These are phyloP conservation scores for Asparagopsis taxiformis DNA, from an alignment of 31 red algal species.

Conservation along the genomic window DNA sequence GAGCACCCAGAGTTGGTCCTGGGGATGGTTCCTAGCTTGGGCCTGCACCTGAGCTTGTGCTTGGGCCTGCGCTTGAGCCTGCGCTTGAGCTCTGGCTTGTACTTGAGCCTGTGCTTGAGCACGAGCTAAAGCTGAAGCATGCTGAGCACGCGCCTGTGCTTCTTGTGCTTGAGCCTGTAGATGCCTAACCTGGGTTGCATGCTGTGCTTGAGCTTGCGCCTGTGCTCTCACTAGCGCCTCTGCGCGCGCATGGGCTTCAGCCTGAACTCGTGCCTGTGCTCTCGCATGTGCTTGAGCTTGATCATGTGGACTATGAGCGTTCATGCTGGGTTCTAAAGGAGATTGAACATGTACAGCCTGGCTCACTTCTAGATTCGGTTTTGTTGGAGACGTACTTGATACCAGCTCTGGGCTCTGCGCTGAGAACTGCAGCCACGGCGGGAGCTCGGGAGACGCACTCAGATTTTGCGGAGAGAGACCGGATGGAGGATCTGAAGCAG, in stretches of 20 bases:
- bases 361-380: constrained; percentile 2
- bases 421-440: constrained; percentile 32
- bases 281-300: constrained; percentile 18
- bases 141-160: constrained; percentile 28
- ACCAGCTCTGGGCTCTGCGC: no score
- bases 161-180: constrained; percentile 17
- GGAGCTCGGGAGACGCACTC: constrained; percentile 6
- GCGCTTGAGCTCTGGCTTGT: constrained; percentile 29
- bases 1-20: constrained; percentile 10
- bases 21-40: neutral
- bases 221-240: constrained; percentile 12
- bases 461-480: neutral
- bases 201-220: constrained; percentile 10
- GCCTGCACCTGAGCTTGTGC: constrained; percentile 32
- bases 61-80: constrained; percentile 33
- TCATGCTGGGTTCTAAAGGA: constrained; percentile 12
- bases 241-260: constrained; percentile 35
- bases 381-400: constrained; percentile 17
- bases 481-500: constrained; percentile 2
- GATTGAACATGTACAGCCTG: neutral
- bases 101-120: constrained; percentile 45
- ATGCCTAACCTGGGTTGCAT: constrained; percentile 30
- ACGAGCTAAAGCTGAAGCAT: constrained; percentile 26
- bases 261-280: no score
- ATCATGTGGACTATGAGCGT: constrained; percentile 1